Percentiles rank a stretch among this genome's conserved stretches.
Evolutionary conservation across 2,329 filamentous ascomycete genomes (phyloP).

Genomic region (Colletotrichum australisinense): DNA sequence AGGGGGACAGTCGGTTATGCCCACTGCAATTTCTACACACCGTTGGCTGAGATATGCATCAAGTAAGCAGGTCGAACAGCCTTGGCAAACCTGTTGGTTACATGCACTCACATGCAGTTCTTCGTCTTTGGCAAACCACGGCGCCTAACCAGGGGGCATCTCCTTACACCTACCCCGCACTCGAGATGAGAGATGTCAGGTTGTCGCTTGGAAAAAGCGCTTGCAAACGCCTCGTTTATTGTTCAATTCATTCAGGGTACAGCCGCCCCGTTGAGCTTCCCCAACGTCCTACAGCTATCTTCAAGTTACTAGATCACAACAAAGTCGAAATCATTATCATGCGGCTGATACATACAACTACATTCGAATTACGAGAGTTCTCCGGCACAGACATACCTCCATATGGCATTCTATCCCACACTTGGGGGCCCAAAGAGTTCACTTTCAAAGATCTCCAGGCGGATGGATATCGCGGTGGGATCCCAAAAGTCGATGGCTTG

Average conservation of each 20-base stretch:
- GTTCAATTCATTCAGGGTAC: background rate
- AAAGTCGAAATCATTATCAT: background rate
- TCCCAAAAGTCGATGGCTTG: background rate
- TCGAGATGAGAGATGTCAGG: background rate
- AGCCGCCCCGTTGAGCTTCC: background rate
- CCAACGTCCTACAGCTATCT: background rate
- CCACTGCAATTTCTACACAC: too few relatives aligned
- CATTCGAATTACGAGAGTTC: background rate
- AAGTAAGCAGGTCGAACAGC: too few relatives aligned
- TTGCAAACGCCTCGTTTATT: background rate
- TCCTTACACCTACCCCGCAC: background rate
- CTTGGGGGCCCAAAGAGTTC: slow-evolving; percentile 36
- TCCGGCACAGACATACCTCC: slow-evolving; percentile 1
- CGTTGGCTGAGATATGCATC: too few relatives aligned
- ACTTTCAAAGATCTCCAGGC: slow-evolving; percentile 7
- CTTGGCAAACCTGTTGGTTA: too few relatives aligned
- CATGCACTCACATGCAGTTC: too few relatives aligned
- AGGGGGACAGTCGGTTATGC: too few relatives aligned
- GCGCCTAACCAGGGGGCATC: too few relatives aligned
- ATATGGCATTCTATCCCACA: slow-evolving; percentile 40
- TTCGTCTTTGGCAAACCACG: too few relatives aligned
- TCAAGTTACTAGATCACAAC: background rate
- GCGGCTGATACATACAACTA: background rate
- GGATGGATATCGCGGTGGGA: background rate
- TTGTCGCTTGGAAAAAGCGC: accelerated